These are phyloP conservation scores for Aureococcus anophagefferens DNA, from an alignment of 108 stramenopile genomes.

Conservation along the genomic window DNA sequence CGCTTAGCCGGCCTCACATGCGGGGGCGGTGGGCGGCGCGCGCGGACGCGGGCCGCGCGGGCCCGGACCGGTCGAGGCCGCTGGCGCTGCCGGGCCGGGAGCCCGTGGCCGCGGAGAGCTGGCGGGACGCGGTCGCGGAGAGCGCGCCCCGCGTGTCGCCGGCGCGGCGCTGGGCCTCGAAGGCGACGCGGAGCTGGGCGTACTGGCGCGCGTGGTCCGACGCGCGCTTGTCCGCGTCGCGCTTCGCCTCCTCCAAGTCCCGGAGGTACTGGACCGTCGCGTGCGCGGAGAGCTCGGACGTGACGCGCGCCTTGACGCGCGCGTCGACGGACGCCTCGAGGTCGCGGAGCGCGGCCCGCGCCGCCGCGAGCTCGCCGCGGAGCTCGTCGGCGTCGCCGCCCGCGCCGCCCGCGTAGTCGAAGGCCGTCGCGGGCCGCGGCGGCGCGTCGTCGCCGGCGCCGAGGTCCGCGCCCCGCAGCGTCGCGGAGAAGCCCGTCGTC, in stretches of 20 bases:
- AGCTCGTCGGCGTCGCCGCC: background rate
- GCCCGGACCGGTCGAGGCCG: too few species aligned
- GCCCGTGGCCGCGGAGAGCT: too few species aligned
- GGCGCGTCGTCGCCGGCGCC: too few species aligned
- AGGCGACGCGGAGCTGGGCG: background rate
- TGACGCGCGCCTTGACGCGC: background rate
- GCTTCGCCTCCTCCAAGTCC: background rate
- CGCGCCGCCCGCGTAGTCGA: too few species aligned
- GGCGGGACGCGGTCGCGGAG: too few species aligned
- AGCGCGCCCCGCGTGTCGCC: too few species aligned
- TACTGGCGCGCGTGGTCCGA: background rate
- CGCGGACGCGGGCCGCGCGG: too few species aligned
- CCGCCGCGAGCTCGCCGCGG: background rate
- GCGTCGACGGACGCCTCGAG: background rate
- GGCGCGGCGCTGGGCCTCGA: background rate
- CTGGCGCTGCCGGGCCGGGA: too few species aligned
- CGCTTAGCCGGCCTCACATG: too few species aligned
- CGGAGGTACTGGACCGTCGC: slow-evolving; percentile 3
- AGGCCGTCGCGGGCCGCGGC: too few species aligned
- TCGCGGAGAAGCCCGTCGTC: too few species aligned
- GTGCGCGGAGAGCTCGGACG: background rate
- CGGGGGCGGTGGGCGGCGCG: too few species aligned
- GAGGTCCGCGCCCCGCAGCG: background rate
- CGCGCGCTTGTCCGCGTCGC: background rate
- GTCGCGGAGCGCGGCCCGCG: background rate